These are phyloP conservation scores for Aureobasidium sp. DNA, from an alignment of 2,329 filamentous ascomycete species.

Conservation along the genomic window DNA sequence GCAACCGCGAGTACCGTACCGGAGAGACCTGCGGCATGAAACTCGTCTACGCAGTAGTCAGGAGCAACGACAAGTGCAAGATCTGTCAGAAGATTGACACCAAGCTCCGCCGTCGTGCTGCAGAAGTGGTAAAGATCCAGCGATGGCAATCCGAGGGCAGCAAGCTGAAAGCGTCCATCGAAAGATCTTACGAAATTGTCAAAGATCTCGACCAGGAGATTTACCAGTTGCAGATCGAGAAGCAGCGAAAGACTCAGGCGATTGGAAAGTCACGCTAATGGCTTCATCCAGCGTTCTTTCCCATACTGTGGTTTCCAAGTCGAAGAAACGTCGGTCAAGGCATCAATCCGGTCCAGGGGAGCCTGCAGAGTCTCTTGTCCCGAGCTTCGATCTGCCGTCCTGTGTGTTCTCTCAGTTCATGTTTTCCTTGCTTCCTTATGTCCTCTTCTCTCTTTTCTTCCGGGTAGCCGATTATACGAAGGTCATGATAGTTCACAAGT, in stretches of 20 bases:
- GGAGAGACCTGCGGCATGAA: constrained; percentile 95
- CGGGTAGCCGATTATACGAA: not conserved
- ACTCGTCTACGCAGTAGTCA: constrained; percentile 68
- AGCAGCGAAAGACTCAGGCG: constrained; percentile 16
- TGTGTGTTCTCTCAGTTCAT: not conserved
- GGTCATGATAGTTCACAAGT: not conserved
- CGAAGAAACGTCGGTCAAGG: not conserved
- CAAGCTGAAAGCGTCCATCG: constrained; percentile 51
- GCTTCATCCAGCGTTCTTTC: not conserved
- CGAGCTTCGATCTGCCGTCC: not conserved
- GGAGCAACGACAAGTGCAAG: constrained; percentile 61
- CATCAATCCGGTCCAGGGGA: not conserved
- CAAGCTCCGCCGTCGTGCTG: constrained; percentile 65
- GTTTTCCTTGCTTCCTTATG: not conserved
- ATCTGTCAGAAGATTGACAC: constrained; percentile 84
- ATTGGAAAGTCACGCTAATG: constrained; percentile 19
- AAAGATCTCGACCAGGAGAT: constrained; percentile 64
- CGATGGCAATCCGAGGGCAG: constrained; percentile 68
- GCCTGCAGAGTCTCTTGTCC: not conserved
- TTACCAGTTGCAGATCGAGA: constrained; percentile 42
- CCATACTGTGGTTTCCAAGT: not conserved
- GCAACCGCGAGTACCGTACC: constrained; percentile 88
- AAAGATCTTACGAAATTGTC: constrained; percentile 64
- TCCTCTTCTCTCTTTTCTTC: not conserved
- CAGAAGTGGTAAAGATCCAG: constrained; percentile 65